phyloP scores from a whole-genome alignment of 2,329 filamentous ascomycete species.

The Penicillium frequentans region DNA sequence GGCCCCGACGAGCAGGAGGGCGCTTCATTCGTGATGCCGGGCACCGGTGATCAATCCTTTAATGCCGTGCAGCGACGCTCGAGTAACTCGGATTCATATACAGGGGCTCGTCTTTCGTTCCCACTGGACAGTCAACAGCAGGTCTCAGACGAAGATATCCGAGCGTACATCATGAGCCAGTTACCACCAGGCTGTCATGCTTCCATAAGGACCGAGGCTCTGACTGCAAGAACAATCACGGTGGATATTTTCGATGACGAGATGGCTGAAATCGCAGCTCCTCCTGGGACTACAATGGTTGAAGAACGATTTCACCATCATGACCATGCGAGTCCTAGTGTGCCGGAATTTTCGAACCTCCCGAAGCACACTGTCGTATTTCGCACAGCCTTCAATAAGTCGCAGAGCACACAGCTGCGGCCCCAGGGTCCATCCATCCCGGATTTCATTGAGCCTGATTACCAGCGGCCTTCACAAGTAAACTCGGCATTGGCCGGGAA shows the following conservation, averaged over 20 bases:
- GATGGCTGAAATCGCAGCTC: conserved; percentile 43
- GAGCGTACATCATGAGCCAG: conserved; percentile 49
- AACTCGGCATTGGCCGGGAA: background rate
- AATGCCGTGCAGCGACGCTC: conserved; percentile 39
- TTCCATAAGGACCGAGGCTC: conserved; percentile 43
- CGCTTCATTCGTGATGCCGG: conserved; percentile 50
- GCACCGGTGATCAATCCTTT: conserved; percentile 37
- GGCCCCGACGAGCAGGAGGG: conserved; percentile 48
- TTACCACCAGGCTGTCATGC: conserved; percentile 44
- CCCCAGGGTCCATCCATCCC: conserved; percentile 12
- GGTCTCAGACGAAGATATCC: conserved; percentile 47
- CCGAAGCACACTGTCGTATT: conserved; percentile 49
- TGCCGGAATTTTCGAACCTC: conserved; percentile 39
- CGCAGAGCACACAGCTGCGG: conserved; percentile 38
- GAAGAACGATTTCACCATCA: conserved; percentile 51
- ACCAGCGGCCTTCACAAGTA: background rate
- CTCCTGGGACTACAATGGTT: conserved; percentile 48
- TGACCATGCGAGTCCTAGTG: conserved; percentile 47
- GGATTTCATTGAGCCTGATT: conserved; percentile 1
- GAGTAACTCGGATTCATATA: conserved; percentile 23
- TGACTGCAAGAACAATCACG: conserved; percentile 48
- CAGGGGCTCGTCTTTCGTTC: conserved; percentile 30
- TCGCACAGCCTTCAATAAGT: conserved; percentile 44
- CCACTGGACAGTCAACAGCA: conserved; percentile 38
- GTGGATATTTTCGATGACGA: conserved; percentile 48